Evolutionary conservation across 305 asterid species (phyloP).

Genomic region (Fraxinus albicans): DNA sequence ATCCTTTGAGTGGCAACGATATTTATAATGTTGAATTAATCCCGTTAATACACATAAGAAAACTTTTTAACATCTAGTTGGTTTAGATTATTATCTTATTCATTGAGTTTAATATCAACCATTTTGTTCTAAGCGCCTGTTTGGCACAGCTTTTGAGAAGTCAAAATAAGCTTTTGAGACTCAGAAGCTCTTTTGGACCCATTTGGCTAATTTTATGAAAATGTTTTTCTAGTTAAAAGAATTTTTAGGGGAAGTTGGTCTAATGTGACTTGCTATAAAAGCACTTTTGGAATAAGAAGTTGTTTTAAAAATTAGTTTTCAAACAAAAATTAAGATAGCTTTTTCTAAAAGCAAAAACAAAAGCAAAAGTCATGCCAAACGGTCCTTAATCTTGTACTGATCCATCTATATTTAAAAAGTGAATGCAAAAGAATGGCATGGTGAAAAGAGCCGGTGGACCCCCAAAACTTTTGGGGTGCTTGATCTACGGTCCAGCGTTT

Average conservation of each 20-base stretch:
- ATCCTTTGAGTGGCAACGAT: background rate
- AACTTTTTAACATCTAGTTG: background rate
- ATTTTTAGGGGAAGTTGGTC: background rate
- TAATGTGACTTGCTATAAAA: background rate
- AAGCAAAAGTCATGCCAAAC: background rate
- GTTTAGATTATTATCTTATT: background rate
- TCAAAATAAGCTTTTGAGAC: background rate
- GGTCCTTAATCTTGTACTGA: background rate
- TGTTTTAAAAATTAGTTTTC: too few species aligned
- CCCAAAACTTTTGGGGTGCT: background rate
- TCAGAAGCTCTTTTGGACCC: background rate
- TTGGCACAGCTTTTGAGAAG: background rate
- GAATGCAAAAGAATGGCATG: background rate
- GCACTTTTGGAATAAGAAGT: background rate
- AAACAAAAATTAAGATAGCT: too few species aligned
- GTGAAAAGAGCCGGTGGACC: background rate
- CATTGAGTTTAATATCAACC: background rate
- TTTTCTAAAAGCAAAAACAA: background rate
- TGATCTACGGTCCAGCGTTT: background rate
- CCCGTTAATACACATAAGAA: background rate
- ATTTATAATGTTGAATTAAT: background rate
- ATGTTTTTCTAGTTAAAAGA: background rate
- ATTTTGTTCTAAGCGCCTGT: background rate
- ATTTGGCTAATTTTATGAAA: background rate
- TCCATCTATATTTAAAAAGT: background rate